Evolutionary conservation across 805 yeast genomes (phyloP).

Genomic region (Starmerella stigmatis): DNA sequence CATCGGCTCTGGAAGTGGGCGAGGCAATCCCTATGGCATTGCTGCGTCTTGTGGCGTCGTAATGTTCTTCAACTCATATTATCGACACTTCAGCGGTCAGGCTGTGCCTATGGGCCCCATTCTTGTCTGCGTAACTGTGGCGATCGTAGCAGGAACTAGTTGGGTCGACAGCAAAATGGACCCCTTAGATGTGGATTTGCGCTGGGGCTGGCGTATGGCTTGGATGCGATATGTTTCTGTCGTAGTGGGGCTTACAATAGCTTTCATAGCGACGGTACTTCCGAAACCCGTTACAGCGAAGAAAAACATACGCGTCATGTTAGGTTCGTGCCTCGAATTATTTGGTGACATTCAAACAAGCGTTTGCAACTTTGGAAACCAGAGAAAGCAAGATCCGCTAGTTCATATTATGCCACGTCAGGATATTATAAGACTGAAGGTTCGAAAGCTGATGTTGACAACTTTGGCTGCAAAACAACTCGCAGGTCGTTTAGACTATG

Average conservation of each 20-base stretch:
- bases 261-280: slow-evolving; percentile 25
- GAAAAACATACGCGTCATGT: slow-evolving; percentile 23
- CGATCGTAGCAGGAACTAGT: slow-evolving; percentile 26
- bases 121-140: slow-evolving; percentile 24
- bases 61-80: slow-evolving; percentile 20
- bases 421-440: slow-evolving; percentile 18
- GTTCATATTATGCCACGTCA: slow-evolving; percentile 21
- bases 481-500: slow-evolving; percentile 21
- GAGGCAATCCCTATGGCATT: slow-evolving; percentile 29
- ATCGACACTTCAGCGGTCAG: slow-evolving; percentile 27
- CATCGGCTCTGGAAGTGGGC: slow-evolving; percentile 27
- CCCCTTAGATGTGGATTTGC: slow-evolving; percentile 14
- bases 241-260: slow-evolving; percentile 25
- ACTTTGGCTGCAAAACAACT: slow-evolving; percentile 7
- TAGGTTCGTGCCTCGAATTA: slow-evolving; percentile 20
- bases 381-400: slow-evolving; percentile 20
- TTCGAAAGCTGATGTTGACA: slow-evolving; percentile 15
- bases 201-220: slow-evolving; percentile 27
- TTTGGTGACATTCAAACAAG: slow-evolving; percentile 27
- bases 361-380: slow-evolving; percentile 25
- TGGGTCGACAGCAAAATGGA: slow-evolving; percentile 22
- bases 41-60: slow-evolving; percentile 24
- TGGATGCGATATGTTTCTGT: slow-evolving; percentile 30
- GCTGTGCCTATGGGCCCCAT: slow-evolving; percentile 26
- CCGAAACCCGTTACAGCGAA: slow-evolving; percentile 30